phyloP scores from a whole-genome alignment of 2,329 filamentous ascomycete genomes.

The Alternaria angustiovoidea region DNA sequence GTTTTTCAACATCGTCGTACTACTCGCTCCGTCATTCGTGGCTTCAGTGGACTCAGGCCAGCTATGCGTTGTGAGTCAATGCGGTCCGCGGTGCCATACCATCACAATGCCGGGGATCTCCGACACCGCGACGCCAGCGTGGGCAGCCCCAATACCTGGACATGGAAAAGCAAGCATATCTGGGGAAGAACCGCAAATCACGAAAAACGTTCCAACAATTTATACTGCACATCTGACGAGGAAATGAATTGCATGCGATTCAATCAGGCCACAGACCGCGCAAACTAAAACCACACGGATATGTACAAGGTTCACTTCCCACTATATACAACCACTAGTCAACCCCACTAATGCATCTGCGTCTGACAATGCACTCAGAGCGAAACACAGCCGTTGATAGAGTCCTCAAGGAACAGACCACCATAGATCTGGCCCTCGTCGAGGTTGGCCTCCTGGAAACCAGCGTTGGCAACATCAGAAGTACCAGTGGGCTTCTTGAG shows the following conservation, averaged over 20 bases:
- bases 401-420: slow-evolving; percentile 51
- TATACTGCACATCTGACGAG: background rate
- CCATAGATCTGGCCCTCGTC: slow-evolving; percentile 53
- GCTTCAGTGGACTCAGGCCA: background rate
- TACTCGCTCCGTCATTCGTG: background rate
- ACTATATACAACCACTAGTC: background rate
- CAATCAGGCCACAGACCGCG: background rate
- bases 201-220: rapidly evolving
- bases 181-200: rapidly evolving
- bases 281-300: background rate
- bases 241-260: background rate
- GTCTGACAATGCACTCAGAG: slow-evolving; percentile 18
- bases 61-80: background rate
- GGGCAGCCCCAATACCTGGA: background rate
- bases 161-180: rapidly evolving
- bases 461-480: slow-evolving; percentile 49
- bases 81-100: background rate
- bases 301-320: background rate
- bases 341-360: background rate
- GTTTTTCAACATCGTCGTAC: background rate
- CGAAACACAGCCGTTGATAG: slow-evolving; percentile 44
- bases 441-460: slow-evolving; percentile 45
- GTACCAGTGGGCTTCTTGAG: slow-evolving; percentile 67
- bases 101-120: background rate
- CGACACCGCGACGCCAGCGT: background rate